Conservation (phyloP, 257 asterid species). For the Cruciata laevipes region DNA sequence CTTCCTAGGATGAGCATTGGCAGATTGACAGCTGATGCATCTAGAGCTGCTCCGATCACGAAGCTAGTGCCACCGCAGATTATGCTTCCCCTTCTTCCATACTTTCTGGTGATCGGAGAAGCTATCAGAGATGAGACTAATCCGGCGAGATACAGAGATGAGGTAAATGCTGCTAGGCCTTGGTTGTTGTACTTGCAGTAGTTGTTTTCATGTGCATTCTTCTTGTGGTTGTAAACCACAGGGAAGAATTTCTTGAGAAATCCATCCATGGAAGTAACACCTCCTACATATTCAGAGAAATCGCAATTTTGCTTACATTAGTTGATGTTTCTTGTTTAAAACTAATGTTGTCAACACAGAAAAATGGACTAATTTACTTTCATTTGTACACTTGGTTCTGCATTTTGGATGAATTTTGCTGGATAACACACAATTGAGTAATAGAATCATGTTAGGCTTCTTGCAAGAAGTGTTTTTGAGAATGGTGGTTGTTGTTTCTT, state of each 20-base stretch:
- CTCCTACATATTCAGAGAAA: slow-evolving; percentile 37
- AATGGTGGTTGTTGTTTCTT: too few species aligned
- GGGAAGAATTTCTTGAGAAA: slow-evolving; percentile 66
- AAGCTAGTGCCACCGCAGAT: slow-evolving; percentile 73
- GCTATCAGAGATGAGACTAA: slow-evolving; percentile 60
- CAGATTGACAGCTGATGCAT: slow-evolving; percentile 56
- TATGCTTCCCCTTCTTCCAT: slow-evolving; percentile 70
- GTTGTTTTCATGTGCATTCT: slow-evolving; percentile 58
- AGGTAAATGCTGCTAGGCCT: slow-evolving; percentile 70
- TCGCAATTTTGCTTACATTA: background rate
- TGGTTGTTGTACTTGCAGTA: slow-evolving; percentile 86
- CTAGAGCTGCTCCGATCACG: slow-evolving; percentile 53
- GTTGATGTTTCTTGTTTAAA: background rate
- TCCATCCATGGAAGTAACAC: slow-evolving; percentile 89
- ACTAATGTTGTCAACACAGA: too few species aligned
- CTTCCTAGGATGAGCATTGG: slow-evolving; percentile 72
- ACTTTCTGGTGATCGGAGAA: slow-evolving; percentile 59
- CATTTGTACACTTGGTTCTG: background rate
- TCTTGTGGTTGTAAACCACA: slow-evolving; percentile 42
- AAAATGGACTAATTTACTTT: background rate
- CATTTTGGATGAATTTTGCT: too few species aligned
- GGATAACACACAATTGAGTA: background rate
- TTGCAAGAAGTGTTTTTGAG: too few species aligned
- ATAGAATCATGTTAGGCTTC: too few species aligned
- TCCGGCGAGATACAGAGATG: slow-evolving; percentile 79